Conservation (phyloP, 2,329 filamentous ascomycete species). For the Ophiocordyceps camponoti-leonardi region DNA sequence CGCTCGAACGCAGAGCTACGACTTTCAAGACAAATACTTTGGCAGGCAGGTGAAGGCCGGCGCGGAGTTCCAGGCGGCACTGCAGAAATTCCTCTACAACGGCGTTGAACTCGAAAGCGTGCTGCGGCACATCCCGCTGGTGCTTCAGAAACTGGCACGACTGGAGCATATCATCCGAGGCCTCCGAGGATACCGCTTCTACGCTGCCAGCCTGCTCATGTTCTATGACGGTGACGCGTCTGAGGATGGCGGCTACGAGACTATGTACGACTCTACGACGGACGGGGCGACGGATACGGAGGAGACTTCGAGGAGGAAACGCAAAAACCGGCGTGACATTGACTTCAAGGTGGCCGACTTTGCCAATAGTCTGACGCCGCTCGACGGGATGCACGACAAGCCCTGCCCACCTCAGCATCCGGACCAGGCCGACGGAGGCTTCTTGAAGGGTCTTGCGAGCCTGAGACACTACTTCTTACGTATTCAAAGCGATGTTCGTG, state of each 20-base stretch:
- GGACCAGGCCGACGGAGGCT: conserved; percentile 69
- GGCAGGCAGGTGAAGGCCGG: conserved; percentile 79
- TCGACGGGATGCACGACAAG: conserved; percentile 47
- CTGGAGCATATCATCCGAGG: conserved; percentile 70
- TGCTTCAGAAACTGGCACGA: conserved; percentile 67
- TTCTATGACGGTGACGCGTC: conserved; percentile 78
- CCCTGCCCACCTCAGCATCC: conserved; percentile 71
- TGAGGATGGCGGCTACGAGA: conserved; percentile 28
- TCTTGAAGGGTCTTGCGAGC: conserved; percentile 67
- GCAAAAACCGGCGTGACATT: conserved; percentile 43
- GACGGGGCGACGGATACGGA: conserved; percentile 42
- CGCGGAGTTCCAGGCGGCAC: conserved; percentile 70
- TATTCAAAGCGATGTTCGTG: conserved; percentile 63
- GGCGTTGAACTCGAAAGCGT: conserved; percentile 69
- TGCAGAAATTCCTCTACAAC: conserved; percentile 83
- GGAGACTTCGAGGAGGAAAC: conserved; percentile 27
- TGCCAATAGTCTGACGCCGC: conserved; percentile 87
- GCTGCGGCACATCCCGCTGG: conserved; percentile 69
- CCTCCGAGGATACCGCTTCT: conserved; percentile 78
- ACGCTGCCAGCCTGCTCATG: conserved; percentile 86
- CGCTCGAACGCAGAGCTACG: conserved; percentile 60
- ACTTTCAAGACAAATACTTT: conserved; percentile 98
- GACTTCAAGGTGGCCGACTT: conserved; percentile 98
- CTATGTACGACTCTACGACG: conserved; percentile 37
- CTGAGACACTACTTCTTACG: conserved; percentile 71